These are phyloP conservation scores for Penicillium bialowiezense DNA, from an alignment of 495 filamentous ascomycete species.

Conservation along the genomic window DNA sequence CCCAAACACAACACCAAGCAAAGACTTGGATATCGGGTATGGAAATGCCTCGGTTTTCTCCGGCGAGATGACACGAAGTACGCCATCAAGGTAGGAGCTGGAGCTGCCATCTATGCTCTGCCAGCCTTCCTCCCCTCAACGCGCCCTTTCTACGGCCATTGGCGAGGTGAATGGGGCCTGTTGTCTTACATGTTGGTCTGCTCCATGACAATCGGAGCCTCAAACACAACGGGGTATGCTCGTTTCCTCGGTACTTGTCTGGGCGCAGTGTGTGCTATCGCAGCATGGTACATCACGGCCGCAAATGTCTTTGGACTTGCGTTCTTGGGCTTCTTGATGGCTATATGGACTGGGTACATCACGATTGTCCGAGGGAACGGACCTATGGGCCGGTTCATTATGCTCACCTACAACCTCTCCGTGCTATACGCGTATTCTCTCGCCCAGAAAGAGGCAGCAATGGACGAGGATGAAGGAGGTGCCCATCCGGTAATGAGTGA, in stretches of 20 bases:
- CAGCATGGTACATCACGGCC: slow-evolving; percentile 71
- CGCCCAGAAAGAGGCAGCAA: slow-evolving; percentile 65
- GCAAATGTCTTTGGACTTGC: slow-evolving; percentile 73
- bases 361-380: slow-evolving; percentile 81
- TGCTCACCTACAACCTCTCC: slow-evolving; percentile 96
- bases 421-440: slow-evolving; percentile 92
- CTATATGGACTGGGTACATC: slow-evolving; percentile 81
- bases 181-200: slow-evolving; percentile 98
- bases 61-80: slow-evolving; percentile 71
- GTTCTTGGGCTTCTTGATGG: slow-evolving; percentile 75
- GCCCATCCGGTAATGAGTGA: slow-evolving; percentile 76
- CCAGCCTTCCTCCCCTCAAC: slow-evolving; percentile 79
- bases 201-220: slow-evolving; percentile 93
- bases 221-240: slow-evolving; percentile 84
- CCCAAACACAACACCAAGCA: slow-evolving; percentile 23
- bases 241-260: slow-evolving; percentile 87
- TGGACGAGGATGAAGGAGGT: slow-evolving; percentile 81
- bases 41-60: slow-evolving; percentile 56
- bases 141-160: slow-evolving; percentile 76
- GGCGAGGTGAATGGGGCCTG: slow-evolving; percentile 95
- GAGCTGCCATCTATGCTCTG: slow-evolving; percentile 81
- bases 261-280: slow-evolving; percentile 70
- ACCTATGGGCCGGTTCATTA: slow-evolving; percentile 86
- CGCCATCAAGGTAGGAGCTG: slow-evolving; percentile 87
- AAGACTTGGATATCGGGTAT: slow-evolving; percentile 51